Evolutionary conservation across 495 filamentous ascomycete species (phyloP).

Genomic region (Tuber umbilicatum): DNA sequence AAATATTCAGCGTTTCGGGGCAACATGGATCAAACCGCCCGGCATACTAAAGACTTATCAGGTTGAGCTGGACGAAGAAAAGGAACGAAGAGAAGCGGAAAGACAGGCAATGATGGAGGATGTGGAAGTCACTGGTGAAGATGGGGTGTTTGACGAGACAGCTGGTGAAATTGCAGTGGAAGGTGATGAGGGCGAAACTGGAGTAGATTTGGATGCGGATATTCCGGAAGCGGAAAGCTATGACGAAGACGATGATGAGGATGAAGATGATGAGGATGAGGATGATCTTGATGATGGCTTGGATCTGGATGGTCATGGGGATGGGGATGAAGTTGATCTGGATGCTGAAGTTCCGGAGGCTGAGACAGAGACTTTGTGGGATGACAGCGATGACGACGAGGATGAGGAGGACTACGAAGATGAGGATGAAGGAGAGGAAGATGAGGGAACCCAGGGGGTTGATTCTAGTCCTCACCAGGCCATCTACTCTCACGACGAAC

Average conservation of each 20-base stretch:
- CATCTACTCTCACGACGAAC: slow-evolving; percentile 40
- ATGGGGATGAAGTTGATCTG: slow-evolving; percentile 28
- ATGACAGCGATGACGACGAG: slow-evolving; percentile 46
- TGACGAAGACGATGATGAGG: slow-evolving; percentile 40
- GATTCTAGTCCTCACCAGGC: slow-evolving; percentile 40
- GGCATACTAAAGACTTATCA: slow-evolving; percentile 70
- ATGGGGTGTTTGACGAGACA: slow-evolving; percentile 39
- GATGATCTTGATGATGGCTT: slow-evolving; percentile 33
- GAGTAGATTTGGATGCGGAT: slow-evolving; percentile 33
- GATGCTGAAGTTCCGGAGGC: slow-evolving; percentile 33
- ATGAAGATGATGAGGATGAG: slow-evolving; percentile 33
- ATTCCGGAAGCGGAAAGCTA: slow-evolving; percentile 40
- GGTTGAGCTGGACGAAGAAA: slow-evolving; percentile 71
- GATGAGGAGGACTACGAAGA: slow-evolving; percentile 43
- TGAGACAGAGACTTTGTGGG: slow-evolving; percentile 34
- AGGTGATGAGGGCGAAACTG: slow-evolving; percentile 25
- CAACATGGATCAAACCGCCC: slow-evolving; percentile 70
- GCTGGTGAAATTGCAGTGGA: slow-evolving; percentile 33
- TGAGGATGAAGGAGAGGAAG: slow-evolving; percentile 43
- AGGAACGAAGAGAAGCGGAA: slow-evolving; percentile 67
- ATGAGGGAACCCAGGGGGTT: slow-evolving; percentile 44
- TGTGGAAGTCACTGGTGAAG: slow-evolving; percentile 51
- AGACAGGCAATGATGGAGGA: slow-evolving; percentile 61
- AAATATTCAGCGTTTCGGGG: slow-evolving; percentile 67
- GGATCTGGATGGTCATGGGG: slow-evolving; percentile 25